Percentiles rank a stretch among this genome's conserved stretches.
Evolutionary conservation across 2,329 filamentous ascomycete species (phyloP).

Genomic region (Rutstroemia sp.): DNA sequence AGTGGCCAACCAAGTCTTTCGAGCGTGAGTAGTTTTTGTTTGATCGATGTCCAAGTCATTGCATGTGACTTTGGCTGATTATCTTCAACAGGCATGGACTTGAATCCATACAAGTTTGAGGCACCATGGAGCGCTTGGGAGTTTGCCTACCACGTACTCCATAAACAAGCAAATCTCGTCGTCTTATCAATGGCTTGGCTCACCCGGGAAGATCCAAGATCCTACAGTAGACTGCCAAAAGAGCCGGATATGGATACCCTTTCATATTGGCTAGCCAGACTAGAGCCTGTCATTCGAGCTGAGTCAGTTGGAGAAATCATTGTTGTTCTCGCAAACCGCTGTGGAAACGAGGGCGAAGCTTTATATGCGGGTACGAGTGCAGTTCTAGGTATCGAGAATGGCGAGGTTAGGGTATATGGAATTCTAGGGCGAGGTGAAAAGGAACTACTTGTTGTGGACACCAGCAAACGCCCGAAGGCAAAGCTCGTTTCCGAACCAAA

Average conservation of each 20-base stretch:
- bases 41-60: background rate
- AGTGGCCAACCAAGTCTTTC: conserved; percentile 22
- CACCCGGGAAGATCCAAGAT: conserved; percentile 45
- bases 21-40: conserved; percentile 5
- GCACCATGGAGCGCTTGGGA: conserved; percentile 43
- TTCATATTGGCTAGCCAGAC: conserved; percentile 65
- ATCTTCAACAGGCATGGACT: conserved; percentile 42
- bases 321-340: conserved; percentile 64
- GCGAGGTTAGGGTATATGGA: conserved; percentile 62
- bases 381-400: conserved; percentile 58
- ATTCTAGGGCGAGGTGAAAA: conserved; percentile 64
- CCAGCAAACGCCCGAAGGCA: conserved; percentile 18
- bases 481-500: conserved; percentile 21
- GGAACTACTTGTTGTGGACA: conserved; percentile 61
- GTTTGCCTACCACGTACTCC: conserved; percentile 45
- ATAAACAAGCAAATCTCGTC: conserved; percentile 51
- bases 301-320: conserved; percentile 52
- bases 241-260: conserved; percentile 67
- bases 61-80: background rate
- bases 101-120: conserved; percentile 50
- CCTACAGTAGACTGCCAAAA: conserved; percentile 40
- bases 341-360: conserved; percentile 56
- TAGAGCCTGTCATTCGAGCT: conserved; percentile 55
- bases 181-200: conserved; percentile 75
- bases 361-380: conserved; percentile 69